Evolutionary conservation across 73 alveolate genomes (phyloP).

Genomic region (Paramecium bursaria): DNA sequence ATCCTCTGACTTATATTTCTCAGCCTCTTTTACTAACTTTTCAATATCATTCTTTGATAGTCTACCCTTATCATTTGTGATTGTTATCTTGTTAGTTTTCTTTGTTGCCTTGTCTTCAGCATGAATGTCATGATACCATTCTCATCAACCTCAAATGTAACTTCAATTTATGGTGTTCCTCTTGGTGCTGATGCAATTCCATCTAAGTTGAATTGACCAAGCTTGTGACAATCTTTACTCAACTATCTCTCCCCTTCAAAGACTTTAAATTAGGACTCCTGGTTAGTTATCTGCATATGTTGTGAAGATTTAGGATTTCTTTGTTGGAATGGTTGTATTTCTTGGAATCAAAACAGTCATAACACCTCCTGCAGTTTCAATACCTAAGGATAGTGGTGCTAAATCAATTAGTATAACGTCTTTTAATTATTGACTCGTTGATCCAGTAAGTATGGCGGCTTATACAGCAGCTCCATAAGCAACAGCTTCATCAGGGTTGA

Average conservation of each 20-base stretch:
- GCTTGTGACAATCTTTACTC: constrained; percentile 88
- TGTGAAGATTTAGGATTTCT: constrained; percentile 83
- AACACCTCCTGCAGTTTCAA: constrained; percentile 78
- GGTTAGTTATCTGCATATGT: constrained; percentile 97
- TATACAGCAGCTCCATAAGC: constrained; percentile 72
- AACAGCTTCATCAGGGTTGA: constrained; percentile 79
- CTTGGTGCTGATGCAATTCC: constrained; percentile 93
- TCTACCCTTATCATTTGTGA: constrained; percentile 78
- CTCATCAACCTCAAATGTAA: constrained; percentile 86
- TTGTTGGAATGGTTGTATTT: constrained; percentile 28
- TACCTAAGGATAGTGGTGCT: constrained; percentile 79
- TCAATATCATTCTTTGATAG: constrained; percentile 80
- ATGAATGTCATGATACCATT: constrained; percentile 83
- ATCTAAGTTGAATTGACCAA: constrained; percentile 91
- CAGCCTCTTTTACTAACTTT: constrained; percentile 88
- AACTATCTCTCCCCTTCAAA: constrained; percentile 95
- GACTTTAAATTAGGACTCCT: constrained; percentile 87
- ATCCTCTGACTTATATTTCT: constrained; percentile 91
- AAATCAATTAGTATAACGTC: constrained; percentile 76
- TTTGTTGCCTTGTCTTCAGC: constrained; percentile 88
- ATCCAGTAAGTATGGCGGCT: constrained; percentile 47
- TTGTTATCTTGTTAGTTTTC: constrained; percentile 67
- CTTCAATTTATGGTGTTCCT: constrained; percentile 92
- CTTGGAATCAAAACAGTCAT: constrained; percentile 51
- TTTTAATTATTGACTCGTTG: constrained; percentile 38